Conservation (phyloP, 2,329 filamentous ascomycete species). For the Thermomyces lanuginosus region DNA sequence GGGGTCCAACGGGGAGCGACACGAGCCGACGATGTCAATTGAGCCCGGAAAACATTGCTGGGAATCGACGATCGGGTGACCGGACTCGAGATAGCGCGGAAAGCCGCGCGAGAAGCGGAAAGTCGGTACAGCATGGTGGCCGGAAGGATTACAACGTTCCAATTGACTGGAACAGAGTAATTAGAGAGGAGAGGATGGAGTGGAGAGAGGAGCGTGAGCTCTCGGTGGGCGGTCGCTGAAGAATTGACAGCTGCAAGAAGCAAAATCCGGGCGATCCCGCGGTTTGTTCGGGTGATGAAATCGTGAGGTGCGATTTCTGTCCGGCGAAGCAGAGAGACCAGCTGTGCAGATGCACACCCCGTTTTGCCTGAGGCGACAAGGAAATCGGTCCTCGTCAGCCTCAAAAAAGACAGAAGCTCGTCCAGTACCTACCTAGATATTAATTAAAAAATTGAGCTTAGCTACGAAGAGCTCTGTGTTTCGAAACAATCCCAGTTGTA, state of each 20-base stretch:
- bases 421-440: too few species aligned
- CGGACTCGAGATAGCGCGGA: slow-evolving; percentile 27
- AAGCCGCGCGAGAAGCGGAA: slow-evolving; percentile 28
- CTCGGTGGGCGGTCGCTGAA: slow-evolving; percentile 13
- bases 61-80: slow-evolving; percentile 23
- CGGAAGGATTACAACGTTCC: slow-evolving; percentile 12
- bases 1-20: slow-evolving; percentile 20
- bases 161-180: slow-evolving; percentile 17
- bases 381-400: too few species aligned
- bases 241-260: slow-evolving; percentile 14
- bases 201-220: slow-evolving; percentile 11
- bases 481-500: too few species aligned
- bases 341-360: too few species aligned
- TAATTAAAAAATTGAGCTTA: too few species aligned
- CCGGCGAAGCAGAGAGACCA: too few species aligned
- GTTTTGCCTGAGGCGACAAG: too few species aligned
- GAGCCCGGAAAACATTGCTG: slow-evolving; percentile 28
- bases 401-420: too few species aligned
- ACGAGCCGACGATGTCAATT: slow-evolving; percentile 28
- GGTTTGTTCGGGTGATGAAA: too few species aligned
- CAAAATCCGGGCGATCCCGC: slow-evolving; percentile 15
- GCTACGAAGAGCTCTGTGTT: too few species aligned
- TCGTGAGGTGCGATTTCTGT: too few species aligned
- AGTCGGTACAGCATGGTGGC: slow-evolving; percentile 32
- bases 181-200: slow-evolving; percentile 10